Evolutionary conservation across 208 protist genomes (phyloP).

Genomic region (Giardia duodenalis): DNA sequence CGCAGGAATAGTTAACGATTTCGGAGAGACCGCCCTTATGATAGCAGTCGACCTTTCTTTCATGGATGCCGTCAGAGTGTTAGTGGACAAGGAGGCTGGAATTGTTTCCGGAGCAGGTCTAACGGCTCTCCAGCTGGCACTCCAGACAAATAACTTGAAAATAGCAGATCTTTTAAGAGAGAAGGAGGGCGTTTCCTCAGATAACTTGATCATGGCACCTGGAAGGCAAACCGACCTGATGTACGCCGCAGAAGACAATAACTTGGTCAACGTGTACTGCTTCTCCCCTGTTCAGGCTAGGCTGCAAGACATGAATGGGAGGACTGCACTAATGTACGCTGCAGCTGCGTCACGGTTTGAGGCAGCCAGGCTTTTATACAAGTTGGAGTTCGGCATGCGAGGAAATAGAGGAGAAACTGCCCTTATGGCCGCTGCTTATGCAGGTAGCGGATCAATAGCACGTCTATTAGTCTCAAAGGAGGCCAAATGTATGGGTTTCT

Average conservation of each 20-base stretch:
- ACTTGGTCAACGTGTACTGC: background rate
- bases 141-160: background rate
- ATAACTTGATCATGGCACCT: background rate
- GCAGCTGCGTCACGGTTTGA: background rate
- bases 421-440: background rate
- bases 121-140: background rate
- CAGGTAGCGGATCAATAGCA: background rate
- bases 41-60: background rate
- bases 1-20: background rate
- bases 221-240: background rate
- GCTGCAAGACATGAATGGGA: background rate
- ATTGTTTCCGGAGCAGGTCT: background rate
- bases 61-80: background rate
- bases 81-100: background rate
- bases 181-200: background rate
- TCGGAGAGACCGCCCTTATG: background rate
- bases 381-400: background rate
- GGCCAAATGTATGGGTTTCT: background rate
- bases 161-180: background rate
- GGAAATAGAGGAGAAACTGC: background rate
- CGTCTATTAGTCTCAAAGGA: background rate
- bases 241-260: background rate
- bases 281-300: background rate
- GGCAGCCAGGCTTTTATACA: background rate
- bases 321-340: background rate